Conservation (phyloP, 139 green algal genomes). For the Nannochloris sp. region DNA sequence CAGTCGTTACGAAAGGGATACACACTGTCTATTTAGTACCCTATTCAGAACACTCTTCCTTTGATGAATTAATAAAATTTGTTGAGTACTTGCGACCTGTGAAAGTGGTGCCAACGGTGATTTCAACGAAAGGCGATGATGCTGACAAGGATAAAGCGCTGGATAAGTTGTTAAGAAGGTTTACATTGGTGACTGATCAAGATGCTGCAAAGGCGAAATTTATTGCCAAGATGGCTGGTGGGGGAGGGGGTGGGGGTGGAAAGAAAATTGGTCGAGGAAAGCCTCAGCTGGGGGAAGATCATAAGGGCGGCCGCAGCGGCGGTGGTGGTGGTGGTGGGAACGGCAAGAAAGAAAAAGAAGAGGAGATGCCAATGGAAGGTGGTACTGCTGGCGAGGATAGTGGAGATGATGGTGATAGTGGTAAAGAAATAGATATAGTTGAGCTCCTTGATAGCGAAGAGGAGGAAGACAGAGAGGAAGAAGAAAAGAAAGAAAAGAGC, state of each 20-base stretch:
- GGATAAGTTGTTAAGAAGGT: conserved; percentile 44
- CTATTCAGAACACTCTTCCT: conserved; percentile 86
- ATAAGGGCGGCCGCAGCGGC: background rate
- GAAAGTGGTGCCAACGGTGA: conserved; percentile 77
- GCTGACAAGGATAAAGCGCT: conserved; percentile 30
- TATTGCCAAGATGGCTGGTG: conserved; percentile 11
- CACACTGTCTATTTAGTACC: conserved; percentile 65
- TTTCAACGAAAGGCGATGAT: conserved; percentile 36
- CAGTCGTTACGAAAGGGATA: conserved; percentile 36
- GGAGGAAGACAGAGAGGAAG: background rate
- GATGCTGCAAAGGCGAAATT: conserved; percentile 58
- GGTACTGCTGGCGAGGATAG: background rate
- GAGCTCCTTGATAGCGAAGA: background rate
- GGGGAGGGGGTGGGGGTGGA: conserved; percentile 33
- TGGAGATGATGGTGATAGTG: background rate
- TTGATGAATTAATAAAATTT: conserved; percentile 69
- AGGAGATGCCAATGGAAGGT: background rate
- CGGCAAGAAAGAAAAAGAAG: background rate
- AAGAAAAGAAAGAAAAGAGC: background rate
- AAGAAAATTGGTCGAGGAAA: conserved; percentile 7
- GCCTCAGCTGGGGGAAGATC: background rate
- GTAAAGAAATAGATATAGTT: background rate
- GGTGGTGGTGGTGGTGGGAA: background rate
- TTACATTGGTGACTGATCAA: conserved; percentile 57
- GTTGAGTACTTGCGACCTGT: conserved; percentile 59